Evolutionary conservation across 805 yeast genomes (phyloP).

Genomic region (Saturnispora quitensis): DNA sequence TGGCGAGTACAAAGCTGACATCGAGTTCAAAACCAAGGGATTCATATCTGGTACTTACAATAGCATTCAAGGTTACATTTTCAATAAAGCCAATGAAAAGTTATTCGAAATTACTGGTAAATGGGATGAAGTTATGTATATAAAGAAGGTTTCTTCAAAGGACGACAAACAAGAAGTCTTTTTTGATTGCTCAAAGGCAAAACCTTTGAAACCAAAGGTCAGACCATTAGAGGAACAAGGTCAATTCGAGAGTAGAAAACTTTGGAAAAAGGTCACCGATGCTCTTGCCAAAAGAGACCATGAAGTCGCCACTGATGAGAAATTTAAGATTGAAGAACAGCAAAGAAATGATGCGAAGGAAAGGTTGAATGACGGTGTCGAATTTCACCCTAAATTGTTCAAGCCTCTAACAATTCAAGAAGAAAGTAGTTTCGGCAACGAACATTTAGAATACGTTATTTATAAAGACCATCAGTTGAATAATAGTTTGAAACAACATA

Average conservation of each 20-base stretch:
- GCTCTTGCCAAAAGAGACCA: constrained; percentile 81
- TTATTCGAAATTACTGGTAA: constrained; percentile 68
- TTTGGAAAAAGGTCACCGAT: constrained; percentile 77
- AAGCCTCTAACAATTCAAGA: constrained; percentile 34
- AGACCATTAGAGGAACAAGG: constrained; percentile 77
- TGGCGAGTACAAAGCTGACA: constrained; percentile 51
- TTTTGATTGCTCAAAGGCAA: constrained; percentile 51
- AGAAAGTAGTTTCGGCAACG: constrained; percentile 22
- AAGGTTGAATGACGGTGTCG: constrained; percentile 69
- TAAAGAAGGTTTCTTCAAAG: constrained; percentile 39
- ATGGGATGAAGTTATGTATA: constrained; percentile 82
- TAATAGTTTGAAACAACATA: constrained; percentile 23
- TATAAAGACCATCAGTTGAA: constrained; percentile 37
- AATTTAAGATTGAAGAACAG: constrained; percentile 75
- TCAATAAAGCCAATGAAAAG: constrained; percentile 41
- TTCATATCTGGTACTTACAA: constrained; percentile 89
- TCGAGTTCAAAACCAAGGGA: constrained; percentile 93
- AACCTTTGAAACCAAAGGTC: constrained; percentile 53
- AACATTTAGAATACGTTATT: constrained; percentile 53
- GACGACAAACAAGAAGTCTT: constrained; percentile 38
- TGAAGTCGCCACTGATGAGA: constrained; percentile 76
- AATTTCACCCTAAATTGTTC: constrained; percentile 74
- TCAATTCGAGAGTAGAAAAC: constrained; percentile 64
- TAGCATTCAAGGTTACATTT: constrained; percentile 67
- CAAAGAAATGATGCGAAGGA: constrained; percentile 70